These are phyloP conservation scores for Salix koriyanagi DNA, from an alignment of 345 rosid species.

Conservation along the genomic window DNA sequence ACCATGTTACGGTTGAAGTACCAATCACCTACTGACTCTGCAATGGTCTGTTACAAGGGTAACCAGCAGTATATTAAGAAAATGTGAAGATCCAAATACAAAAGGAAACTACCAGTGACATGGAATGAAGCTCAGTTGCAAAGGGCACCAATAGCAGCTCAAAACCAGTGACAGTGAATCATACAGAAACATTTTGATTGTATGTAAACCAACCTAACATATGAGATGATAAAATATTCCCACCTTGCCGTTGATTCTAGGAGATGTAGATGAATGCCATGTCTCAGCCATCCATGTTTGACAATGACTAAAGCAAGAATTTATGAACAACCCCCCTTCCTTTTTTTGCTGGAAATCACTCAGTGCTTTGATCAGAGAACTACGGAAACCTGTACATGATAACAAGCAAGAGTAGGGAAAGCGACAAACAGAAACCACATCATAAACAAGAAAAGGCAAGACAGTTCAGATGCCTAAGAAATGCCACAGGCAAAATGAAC, in stretches of 20 bases:
- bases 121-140: not conserved
- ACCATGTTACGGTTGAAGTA: constrained; percentile 51
- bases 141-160: not conserved
- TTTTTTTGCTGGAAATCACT: constrained; percentile 39
- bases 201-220: not conserved
- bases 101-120: not conserved
- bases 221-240: not conserved
- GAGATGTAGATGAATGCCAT: constrained; percentile 73
- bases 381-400: constrained; percentile 51
- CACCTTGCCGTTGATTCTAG: constrained; percentile 66
- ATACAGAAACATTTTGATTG: not conserved
- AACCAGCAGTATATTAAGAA: not conserved
- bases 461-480: no score
- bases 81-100: not conserved
- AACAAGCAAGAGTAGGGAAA: not conserved
- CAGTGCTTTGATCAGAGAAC: constrained; percentile 55
- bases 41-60: constrained; percentile 55
- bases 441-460: not conserved
- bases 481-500: no score
- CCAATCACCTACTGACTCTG: constrained; percentile 88
- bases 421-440: not conserved
- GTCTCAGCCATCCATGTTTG: constrained; percentile 57
- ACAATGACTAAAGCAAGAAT: constrained; percentile 81
- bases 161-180: not conserved
- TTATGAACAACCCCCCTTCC: constrained; percentile 63